phyloP scores from a whole-genome alignment of 1,139 yeast species.

The Suhomyces chickasaworum region DNA sequence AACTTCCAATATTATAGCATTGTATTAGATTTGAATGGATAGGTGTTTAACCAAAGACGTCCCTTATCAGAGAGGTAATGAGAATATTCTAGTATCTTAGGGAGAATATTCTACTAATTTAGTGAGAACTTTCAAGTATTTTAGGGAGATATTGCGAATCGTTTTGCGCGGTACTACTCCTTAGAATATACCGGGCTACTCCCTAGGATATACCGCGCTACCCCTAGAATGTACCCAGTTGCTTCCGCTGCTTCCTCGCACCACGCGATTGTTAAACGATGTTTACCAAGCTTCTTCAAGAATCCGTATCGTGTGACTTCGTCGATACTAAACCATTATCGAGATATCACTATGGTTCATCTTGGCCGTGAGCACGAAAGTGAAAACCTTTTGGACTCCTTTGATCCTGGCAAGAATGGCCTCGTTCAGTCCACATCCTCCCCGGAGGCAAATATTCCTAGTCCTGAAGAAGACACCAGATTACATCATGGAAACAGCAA shows the following conservation, averaged over 20 bases:
- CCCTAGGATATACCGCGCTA: too few relatives aligned
- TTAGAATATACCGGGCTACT: too few relatives aligned
- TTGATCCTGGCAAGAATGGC: conserved; percentile 7
- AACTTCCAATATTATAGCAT: too few relatives aligned
- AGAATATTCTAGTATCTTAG: too few relatives aligned
- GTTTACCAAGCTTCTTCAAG: neutral
- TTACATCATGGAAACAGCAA: neutral
- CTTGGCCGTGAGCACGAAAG: conserved; percentile 2
- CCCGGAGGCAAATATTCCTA: neutral
- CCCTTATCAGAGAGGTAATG: too few relatives aligned
- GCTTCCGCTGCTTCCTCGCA: neutral
- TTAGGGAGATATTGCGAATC: too few relatives aligned
- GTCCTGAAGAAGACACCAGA: conserved; percentile 6
- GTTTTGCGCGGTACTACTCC: too few relatives aligned
- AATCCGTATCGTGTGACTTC: neutral
- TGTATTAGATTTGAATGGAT: too few relatives aligned
- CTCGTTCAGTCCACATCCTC: conserved; percentile 1
- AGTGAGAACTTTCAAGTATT: too few relatives aligned
- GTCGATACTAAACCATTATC: neutral
- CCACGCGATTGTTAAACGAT: conserved; percentile 6
- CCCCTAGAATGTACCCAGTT: too few relatives aligned
- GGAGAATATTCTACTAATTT: too few relatives aligned
- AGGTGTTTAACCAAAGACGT: too few relatives aligned
- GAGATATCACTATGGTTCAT: neutral
- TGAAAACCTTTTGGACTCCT: conserved; percentile 12